Evolutionary conservation across 129 eudicot genomes (phyloP).

Genomic region (Gnaphalium uliginosum): DNA sequence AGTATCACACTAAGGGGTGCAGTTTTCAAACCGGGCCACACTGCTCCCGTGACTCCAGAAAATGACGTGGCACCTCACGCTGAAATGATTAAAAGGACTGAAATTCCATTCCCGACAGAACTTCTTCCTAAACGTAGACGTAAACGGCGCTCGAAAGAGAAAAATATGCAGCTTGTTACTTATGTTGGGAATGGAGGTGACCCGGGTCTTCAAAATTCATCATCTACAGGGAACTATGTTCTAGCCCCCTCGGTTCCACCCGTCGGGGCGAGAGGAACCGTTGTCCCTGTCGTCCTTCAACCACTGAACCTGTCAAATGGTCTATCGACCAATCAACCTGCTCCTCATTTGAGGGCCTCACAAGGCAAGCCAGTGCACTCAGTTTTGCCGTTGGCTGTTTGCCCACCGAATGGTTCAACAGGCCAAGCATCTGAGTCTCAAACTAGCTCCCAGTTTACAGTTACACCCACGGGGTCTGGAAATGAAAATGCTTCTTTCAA

Average conservation of each 20-base stretch:
- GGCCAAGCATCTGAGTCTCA: slow-evolving; percentile 38
- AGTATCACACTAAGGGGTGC: slow-evolving; percentile 67
- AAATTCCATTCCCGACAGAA: slow-evolving; percentile 42
- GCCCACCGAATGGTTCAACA: slow-evolving; percentile 54
- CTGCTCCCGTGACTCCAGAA: slow-evolving; percentile 73
- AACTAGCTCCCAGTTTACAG: slow-evolving; percentile 36
- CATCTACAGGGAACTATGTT: slow-evolving; percentile 36
- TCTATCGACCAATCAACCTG: slow-evolving; percentile 37
- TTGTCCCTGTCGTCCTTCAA: slow-evolving; percentile 73
- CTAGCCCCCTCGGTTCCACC: slow-evolving; percentile 44
- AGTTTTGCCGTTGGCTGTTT: slow-evolving; percentile 55
- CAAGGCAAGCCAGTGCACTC: slow-evolving; percentile 59
- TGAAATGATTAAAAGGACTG: slow-evolving; percentile 66
- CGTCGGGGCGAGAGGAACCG: slow-evolving; percentile 59
- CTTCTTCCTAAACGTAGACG: slow-evolving; percentile 38
- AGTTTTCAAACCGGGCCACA: slow-evolving; percentile 89
- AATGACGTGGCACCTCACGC: slow-evolving; percentile 86
- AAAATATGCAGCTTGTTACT: slow-evolving; percentile 40
- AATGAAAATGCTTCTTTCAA: slow-evolving; percentile 35
- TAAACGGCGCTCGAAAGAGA: slow-evolving; percentile 42
- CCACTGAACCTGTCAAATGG: slow-evolving; percentile 52
- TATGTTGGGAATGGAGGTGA: slow-evolving; percentile 37
- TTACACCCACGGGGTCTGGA: slow-evolving; percentile 29
- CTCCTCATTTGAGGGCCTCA: slow-evolving; percentile 47
- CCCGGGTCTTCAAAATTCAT: slow-evolving; percentile 22